Base-by-base conservation (phyloP, 306 rosid species). In the Cucurbita pepo region DNA sequence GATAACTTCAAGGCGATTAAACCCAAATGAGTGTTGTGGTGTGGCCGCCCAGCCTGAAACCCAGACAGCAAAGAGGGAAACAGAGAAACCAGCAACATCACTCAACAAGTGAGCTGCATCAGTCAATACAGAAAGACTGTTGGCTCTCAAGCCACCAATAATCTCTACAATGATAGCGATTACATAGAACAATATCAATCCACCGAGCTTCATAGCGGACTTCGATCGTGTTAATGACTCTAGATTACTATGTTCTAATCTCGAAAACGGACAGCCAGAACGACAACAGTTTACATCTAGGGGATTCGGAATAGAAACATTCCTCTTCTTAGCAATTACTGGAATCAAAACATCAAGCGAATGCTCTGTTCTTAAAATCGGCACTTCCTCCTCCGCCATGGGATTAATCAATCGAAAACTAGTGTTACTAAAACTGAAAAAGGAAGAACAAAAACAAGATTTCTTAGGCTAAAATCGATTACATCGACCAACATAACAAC, bases 21-120 rank as follows among this genome's bases (percentile, higher is more conserved):
- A 91, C 64, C 99, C 99, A 0, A 86, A 94, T 37, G 99, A 89
- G 40, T 88, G 92, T 41, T 71, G 60, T 0, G 95, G 84, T 3
- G 96, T 91, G 19, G 95, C 92, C 78, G 78, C 84, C 99, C 99
- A 94, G 71, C 92, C 80, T 0, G 99, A 89, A 67, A 96, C 99
- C 88, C 90, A 83, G 1, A 91, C 88, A 3, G 99, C 84, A 60
- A 89, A 94, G 25, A 89, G 96, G 61, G 99, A 88, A 76, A 91
- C 77, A 8, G 82, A 71, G 76, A 94, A 94, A 52, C 99, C 96
- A 19, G 84, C 85, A 54, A 91, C 85, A 74, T 94, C 96, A 64
- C 95, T 84, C 19, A 94, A 90, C 85, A 94, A 83, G 82, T 94
- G 99, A 6, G 86, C 96, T 65, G 99, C 99, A 82, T 94, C 97